These are phyloP conservation scores for Sporisorium exsertum DNA, from an alignment of 1,284 basidiomycete genomes.

Conservation along the genomic window DNA sequence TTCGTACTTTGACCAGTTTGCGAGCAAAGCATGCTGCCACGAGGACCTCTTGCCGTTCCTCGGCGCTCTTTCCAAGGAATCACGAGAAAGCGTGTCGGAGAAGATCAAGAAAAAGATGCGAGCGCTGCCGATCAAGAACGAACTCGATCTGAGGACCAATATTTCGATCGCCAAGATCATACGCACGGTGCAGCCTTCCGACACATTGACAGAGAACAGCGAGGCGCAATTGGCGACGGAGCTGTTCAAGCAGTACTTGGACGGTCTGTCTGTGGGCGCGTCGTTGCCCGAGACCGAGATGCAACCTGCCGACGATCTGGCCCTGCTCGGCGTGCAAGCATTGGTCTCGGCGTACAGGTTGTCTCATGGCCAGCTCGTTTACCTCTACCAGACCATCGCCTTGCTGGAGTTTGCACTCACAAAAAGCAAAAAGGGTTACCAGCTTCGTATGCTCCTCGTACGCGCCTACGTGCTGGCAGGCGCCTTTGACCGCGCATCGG, in stretches of 20 bases:
- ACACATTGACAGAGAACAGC: conserved; percentile 13
- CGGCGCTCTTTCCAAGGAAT: conserved; percentile 71
- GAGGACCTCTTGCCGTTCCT: conserved; percentile 82
- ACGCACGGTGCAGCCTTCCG: conserved; percentile 22
- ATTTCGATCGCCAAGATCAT: conserved; percentile 50
- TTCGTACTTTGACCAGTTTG: conserved; percentile 79
- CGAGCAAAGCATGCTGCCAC: conserved; percentile 84
- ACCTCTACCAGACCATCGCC: conserved; percentile 27
- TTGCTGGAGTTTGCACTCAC: conserved; percentile 44
- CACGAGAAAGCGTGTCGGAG: conserved; percentile 52
- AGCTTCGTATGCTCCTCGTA: conserved; percentile 54
- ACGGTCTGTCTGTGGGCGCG: conserved; percentile 76
- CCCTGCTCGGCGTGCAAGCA: conserved; percentile 78
- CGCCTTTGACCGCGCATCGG: conserved; percentile 36
- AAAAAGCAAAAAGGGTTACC: conserved; percentile 55
- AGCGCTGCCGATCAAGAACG: conserved; percentile 20
- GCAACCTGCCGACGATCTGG: conserved; percentile 87
- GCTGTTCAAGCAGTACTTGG: conserved; percentile 71
- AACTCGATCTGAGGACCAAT: conserved; percentile 29
- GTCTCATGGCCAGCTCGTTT: conserved; percentile 9
- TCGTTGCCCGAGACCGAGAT: conserved; percentile 79
- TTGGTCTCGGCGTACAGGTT: conserved; percentile 73
- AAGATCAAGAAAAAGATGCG: conserved; percentile 4
- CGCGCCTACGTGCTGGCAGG: conserved; percentile 43
- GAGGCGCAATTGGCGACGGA: conserved; percentile 15